Conservation (phyloP, 2,329 filamentous ascomycete genomes). For the Neofusicoccum laricinum region DNA sequence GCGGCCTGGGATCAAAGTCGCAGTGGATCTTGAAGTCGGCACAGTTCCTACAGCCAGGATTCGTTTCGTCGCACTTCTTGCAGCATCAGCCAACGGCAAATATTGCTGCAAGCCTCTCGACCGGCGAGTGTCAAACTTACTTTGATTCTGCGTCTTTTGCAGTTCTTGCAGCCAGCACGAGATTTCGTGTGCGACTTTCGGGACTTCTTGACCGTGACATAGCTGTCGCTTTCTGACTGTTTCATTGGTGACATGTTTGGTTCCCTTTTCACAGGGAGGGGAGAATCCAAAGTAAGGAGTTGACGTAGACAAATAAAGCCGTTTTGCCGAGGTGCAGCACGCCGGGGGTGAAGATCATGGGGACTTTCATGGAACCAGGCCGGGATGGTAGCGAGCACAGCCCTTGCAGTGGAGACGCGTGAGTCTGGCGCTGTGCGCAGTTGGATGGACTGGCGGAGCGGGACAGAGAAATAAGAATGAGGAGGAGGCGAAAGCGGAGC, state of each 20-base stretch:
- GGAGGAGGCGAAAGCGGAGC: no score
- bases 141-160: constrained; percentile 13
- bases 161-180: constrained; percentile 4
- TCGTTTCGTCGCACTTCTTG: constrained; percentile 1
- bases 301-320: not conserved
- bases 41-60: constrained; percentile 2
- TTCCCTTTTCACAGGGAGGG: no score
- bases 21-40: not conserved
- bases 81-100: not conserved
- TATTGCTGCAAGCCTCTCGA: no score
- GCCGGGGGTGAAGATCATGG: not conserved
- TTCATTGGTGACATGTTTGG: not conserved
- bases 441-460: no score
- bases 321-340: not conserved
- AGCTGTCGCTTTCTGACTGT: not conserved
- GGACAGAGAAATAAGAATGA: no score
- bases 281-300: not conserved
- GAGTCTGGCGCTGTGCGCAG: no score
- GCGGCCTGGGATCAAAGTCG: not conserved
- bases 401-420: no score
- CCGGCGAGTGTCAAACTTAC: not conserved
- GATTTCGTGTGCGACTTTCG: constrained; percentile 6
- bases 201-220: not conserved
- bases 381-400: not conserved
- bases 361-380: not conserved